Percentiles rank a stretch among this genome's conserved stretches.
These are phyloP conservation scores for Dentipellis fragilis DNA, from an alignment of 768 basidiomycete genomes.

Conservation along the genomic window DNA sequence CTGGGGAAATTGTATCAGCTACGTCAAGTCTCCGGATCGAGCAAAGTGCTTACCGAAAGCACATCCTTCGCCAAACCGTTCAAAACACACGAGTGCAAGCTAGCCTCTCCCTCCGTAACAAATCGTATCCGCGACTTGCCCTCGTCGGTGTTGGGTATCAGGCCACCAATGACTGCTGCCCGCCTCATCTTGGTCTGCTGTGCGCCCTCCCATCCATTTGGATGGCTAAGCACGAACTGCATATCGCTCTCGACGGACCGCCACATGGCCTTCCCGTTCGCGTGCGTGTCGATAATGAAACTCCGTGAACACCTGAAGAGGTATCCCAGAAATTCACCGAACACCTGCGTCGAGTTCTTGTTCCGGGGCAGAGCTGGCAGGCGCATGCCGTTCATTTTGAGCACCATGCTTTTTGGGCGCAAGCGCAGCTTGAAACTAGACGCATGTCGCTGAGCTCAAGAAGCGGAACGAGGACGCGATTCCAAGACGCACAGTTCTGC, in stretches of 20 bases:
- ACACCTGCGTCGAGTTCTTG: slow-evolving; percentile 64
- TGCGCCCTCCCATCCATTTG: slow-evolving; percentile 76
- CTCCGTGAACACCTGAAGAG: slow-evolving; percentile 63
- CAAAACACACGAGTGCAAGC: slow-evolving; percentile 71
- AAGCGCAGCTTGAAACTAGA: slow-evolving; percentile 72
- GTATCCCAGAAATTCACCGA: slow-evolving; percentile 72
- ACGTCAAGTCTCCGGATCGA: background rate
- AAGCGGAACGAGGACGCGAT: background rate
- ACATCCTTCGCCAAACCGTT: slow-evolving; percentile 73
- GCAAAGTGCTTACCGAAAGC: slow-evolving; percentile 42
- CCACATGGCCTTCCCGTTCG: slow-evolving; percentile 63
- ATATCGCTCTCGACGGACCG: slow-evolving; percentile 58
- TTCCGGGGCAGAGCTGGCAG: slow-evolving; percentile 55
- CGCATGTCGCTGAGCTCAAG: background rate
- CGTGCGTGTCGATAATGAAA: slow-evolving; percentile 77
- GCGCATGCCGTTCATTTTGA: slow-evolving; percentile 79
- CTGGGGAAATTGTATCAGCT: slow-evolving; percentile 24
- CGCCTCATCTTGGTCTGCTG: slow-evolving; percentile 73
- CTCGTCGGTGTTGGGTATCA: slow-evolving; percentile 66
- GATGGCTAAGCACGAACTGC: slow-evolving; percentile 70
- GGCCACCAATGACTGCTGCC: slow-evolving; percentile 58
- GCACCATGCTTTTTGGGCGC: slow-evolving; percentile 66
- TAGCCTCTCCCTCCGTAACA: slow-evolving; percentile 79
- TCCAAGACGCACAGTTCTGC: slow-evolving; percentile 54
- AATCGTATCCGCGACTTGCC: slow-evolving; percentile 68